A percentile compares a stretch with the other conserved stretches of the same genome.
phyloP scores from a whole-genome alignment of 106 monocot genomes.

The Platanthera zijinensis region DNA sequence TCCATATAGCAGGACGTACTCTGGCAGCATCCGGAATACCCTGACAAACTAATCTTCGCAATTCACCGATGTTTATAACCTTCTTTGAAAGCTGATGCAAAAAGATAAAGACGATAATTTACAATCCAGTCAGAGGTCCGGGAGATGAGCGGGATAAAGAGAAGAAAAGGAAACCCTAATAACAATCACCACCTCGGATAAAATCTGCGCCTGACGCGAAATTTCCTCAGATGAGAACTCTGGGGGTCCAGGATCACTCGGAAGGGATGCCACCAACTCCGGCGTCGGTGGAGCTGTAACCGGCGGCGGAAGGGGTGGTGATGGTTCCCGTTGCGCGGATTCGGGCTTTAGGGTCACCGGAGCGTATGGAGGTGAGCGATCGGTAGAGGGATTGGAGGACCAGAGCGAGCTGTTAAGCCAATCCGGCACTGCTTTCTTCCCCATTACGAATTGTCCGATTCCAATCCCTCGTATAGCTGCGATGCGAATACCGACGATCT shows the following conservation, averaged over 20 bases:
- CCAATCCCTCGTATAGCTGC: neutral
- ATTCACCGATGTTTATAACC: slow-evolving; percentile 65
- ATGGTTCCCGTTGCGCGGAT: slow-evolving; percentile 7
- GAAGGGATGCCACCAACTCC: neutral
- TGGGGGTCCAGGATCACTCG: slow-evolving; percentile 10
- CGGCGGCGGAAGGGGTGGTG: slow-evolving; percentile 19
- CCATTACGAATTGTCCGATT: slow-evolving; percentile 16
- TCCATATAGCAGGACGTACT: slow-evolving; percentile 78
- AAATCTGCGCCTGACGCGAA: slow-evolving; percentile 48
- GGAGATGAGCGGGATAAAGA: neutral
- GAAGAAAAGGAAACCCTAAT: neutral
- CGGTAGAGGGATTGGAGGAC: slow-evolving; percentile 26
- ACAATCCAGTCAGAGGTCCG: neutral
- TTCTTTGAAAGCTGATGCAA: slow-evolving; percentile 65
- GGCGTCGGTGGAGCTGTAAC: slow-evolving; percentile 5
- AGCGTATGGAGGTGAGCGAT: slow-evolving; percentile 10
- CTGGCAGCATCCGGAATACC: slow-evolving; percentile 66
- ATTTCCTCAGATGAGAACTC: slow-evolving; percentile 46
- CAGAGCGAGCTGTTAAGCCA: slow-evolving; percentile 87
- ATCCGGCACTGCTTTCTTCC: slow-evolving; percentile 65
- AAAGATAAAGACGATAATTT: neutral
- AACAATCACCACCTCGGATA: slow-evolving; percentile 29
- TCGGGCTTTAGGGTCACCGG: slow-evolving; percentile 18
- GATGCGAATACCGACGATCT: neutral
- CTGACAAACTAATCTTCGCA: slow-evolving; percentile 73